phyloP scores from a whole-genome alignment of 1,284 basidiomycete species.

The Retiboletus flavoniger region DNA sequence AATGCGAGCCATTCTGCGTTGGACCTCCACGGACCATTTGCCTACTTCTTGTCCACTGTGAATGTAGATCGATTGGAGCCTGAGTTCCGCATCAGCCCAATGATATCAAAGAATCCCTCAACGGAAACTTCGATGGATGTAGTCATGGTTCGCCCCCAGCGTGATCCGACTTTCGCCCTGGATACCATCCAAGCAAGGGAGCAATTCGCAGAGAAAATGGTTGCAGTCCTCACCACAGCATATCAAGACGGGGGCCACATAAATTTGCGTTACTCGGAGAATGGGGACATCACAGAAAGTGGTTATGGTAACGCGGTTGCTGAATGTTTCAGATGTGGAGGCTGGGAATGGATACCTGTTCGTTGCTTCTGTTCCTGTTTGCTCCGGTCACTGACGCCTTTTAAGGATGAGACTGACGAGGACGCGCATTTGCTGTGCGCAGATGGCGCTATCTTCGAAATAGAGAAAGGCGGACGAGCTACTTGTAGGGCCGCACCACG shows the following conservation, averaged over 20 bases:
- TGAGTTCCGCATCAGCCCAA: constrained; percentile 52
- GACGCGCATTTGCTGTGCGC: constrained; percentile 67
- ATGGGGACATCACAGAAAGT: constrained; percentile 44
- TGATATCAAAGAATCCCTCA: constrained; percentile 39
- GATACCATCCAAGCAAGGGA: constrained; percentile 44
- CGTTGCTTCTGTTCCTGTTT: constrained; percentile 33
- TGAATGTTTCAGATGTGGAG: constrained; percentile 78
- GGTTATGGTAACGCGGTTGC: constrained; percentile 59
- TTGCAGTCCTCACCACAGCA: constrained; percentile 59
- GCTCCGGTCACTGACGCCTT: constrained; percentile 10
- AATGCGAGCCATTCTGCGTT: constrained; percentile 38
- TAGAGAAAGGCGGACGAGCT: constrained; percentile 56
- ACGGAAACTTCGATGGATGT: constrained; percentile 63
- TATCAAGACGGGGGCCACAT: constrained; percentile 77
- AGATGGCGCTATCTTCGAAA: constrained; percentile 66
- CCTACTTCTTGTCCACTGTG: constrained; percentile 80
- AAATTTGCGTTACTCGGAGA: constrained; percentile 52
- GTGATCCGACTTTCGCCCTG: constrained; percentile 52
- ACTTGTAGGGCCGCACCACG: constrained; percentile 44
- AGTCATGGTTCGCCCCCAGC: constrained; percentile 76
- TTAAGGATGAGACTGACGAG: constrained; percentile 54
- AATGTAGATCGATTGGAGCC: constrained; percentile 86
- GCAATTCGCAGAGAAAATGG: constrained; percentile 48
- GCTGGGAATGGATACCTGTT: constrained; percentile 86
- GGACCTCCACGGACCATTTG: constrained; percentile 74